These are phyloP conservation scores for Populus deltoides DNA, from an alignment of 345 rosid genomes.

Conservation along the genomic window DNA sequence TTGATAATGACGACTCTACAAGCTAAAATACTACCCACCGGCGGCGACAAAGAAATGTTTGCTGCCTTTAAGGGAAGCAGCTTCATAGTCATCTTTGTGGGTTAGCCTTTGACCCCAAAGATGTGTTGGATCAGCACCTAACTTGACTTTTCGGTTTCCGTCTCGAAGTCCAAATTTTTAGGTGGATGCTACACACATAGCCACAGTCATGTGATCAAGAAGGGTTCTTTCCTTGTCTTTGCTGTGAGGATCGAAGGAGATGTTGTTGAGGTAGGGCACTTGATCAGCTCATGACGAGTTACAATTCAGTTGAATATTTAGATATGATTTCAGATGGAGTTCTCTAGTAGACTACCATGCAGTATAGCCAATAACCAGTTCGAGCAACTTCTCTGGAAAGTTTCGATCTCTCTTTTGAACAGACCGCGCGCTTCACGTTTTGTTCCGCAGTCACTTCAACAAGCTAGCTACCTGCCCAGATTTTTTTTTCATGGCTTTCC, in stretches of 20 bases:
- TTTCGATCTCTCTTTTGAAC: not conserved
- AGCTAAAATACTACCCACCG: not conserved
- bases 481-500: no score
- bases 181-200: not conserved
- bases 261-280: not conserved
- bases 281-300: not conserved
- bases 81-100: not conserved
- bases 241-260: not conserved
- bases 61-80: not conserved
- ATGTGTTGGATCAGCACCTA: not conserved
- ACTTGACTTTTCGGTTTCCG: not conserved
- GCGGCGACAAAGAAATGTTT: not conserved
- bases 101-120: slow-evolving; percentile 16
- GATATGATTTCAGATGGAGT: not conserved
- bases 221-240: not conserved
- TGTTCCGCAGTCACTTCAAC: not conserved
- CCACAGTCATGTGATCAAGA: not conserved
- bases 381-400: not conserved
- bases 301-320: not conserved
- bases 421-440: not conserved
- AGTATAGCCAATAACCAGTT: not conserved
- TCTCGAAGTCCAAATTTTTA: not conserved
- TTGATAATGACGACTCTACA: not conserved
- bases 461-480: not conserved
- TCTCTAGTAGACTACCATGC: not conserved